Base-by-base conservation (phyloP, 2,329 filamentous ascomycete genomes). In the Aspergillus sp. region DNA sequence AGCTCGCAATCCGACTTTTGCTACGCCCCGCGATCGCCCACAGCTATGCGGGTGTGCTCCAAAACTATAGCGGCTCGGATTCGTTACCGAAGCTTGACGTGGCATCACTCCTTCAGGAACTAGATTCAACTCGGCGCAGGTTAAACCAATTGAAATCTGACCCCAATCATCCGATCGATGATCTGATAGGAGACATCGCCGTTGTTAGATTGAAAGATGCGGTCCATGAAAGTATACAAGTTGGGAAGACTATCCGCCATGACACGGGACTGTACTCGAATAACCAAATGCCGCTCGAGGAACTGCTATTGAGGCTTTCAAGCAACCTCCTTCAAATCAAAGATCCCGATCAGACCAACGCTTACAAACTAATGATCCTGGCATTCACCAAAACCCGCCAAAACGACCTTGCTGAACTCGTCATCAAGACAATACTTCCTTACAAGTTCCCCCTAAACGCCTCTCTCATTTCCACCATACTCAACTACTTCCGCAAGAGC, bases 11-110 rank as follows among this genome's bases (percentile, higher is more conserved):
- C 47, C 70, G 75, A 13, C 63, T 80, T 45, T 54, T 80, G 30
- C 67, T 80, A 19, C 75, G 78, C 9, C 77, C 77, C 11, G 68
- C 69, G 7, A 70, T 80, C 38, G 76, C 76, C 3, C 77, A 79
- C 59, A 70, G 70, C 30, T 80, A 80, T 52, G 66, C 66, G 7
- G 76, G 75, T 5, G 51, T 77, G 6, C 67, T 67, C 25, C 72
- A 74, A 65, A 70, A 72, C 15, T 76, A 78, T 56, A 59, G 60
- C 1, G 57, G 69, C 5, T 75, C 76, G 54, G 67, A 63, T 17
- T 61, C 72, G 2, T 55, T 70, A 6, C 75, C 74, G 3, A 64
- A 70, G 41, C 62, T 77, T 13, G 72, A 74, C 52, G 67, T 73
- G 22, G 56, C 69, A 13, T 69, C 73, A 4, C 68, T 79, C 43